Evolutionary conservation across 2,329 filamentous ascomycete genomes (phyloP).

Genomic region (Chrysoporthe austroafricana): DNA sequence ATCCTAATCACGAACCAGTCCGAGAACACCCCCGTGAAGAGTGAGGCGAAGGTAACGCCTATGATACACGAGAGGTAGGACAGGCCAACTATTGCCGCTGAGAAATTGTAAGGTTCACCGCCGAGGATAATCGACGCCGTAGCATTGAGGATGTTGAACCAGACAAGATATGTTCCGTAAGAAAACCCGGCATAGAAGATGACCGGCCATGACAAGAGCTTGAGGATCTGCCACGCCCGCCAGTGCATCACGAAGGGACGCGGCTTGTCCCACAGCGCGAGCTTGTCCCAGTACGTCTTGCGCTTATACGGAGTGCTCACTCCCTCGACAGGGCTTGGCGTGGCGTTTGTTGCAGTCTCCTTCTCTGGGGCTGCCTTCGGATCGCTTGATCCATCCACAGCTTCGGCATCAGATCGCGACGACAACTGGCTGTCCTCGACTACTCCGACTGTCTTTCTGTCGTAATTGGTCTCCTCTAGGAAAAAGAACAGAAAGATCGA

Average conservation of each 20-base stretch:
- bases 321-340: not conserved
- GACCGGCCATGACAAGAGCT: slow-evolving; percentile 45
- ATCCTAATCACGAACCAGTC: slow-evolving; percentile 38
- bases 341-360: slow-evolving; percentile 2
- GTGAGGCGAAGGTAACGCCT: slow-evolving; percentile 33
- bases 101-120: slow-evolving; percentile 38
- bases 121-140: slow-evolving; percentile 41
- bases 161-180: slow-evolving; percentile 40
- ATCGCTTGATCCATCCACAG: slow-evolving; percentile 5
- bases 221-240: slow-evolving; percentile 39
- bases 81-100: slow-evolving; percentile 36
- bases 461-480: slow-evolving; percentile 58
- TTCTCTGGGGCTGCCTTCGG: slow-evolving; percentile 17
- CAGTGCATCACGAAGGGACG: slow-evolving; percentile 46
- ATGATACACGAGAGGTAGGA: slow-evolving; percentile 36
- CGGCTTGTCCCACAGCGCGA: slow-evolving; percentile 34
- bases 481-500: slow-evolving; percentile 49
- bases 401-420: slow-evolving; percentile 12
- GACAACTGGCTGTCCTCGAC: slow-evolving; percentile 15
- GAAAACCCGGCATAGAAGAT: slow-evolving; percentile 45
- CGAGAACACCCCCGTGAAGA: slow-evolving; percentile 38
- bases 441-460: slow-evolving; percentile 34
- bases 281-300: slow-evolving; percentile 44
- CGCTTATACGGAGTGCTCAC: slow-evolving; percentile 32
- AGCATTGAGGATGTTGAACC: slow-evolving; percentile 42